Evolutionary conservation across 2,329 filamentous ascomycete species (phyloP), one percentile per base, ranked within the genome.

Genomic region (Thermomyces lanuginosus): DNA sequence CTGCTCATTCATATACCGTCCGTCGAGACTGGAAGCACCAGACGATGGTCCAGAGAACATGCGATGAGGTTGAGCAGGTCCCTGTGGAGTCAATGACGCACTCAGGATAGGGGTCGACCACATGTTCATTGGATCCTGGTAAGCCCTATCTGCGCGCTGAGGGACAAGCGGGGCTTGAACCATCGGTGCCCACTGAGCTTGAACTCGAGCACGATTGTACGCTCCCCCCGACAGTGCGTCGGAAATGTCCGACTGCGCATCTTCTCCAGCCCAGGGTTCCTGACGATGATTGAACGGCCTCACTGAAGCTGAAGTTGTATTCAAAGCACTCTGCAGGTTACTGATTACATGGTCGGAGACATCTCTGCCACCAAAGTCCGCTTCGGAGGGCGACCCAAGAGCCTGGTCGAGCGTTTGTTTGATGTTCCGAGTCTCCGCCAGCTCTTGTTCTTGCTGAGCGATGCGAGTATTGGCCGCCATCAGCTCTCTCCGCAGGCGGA

Each of bases 381-480:
- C 47, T 35, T 69, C 64, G 16, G 63, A 66, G 5, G 63, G 56
- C 31, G 64, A 55, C 8, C 62, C 62, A 36, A 69, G 55, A 27
- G 60, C 59, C 40, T 72, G 66, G 33, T 72, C 66, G 37, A 73
- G 53, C 11, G 69, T 72, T 38, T 71, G 64, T 40, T 68, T 67
- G 31, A 69, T 66, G 26, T 69, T 62, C 21, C 66, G 65, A 8
- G 61, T 66, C 40, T 71, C 66, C 26, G 66, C 64, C 31, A 72
- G 55, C 46, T 73, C 68, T 34, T 71, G 61, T 34, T 70, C 66
- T 49, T 72, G 69, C 32, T 66, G 55, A 30, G 63, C 63, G 42
- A 73, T 65, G 37, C 64, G 63, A 30, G 64, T 62, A 35, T 63
- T 66, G 16, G 68, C 66, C 29, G 56, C 59, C 31, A 63, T 55